Evolutionary conservation across 805 yeast species (phyloP), one percentile per base, ranked within the genome.

Genomic region (Candida ponderosae): DNA sequence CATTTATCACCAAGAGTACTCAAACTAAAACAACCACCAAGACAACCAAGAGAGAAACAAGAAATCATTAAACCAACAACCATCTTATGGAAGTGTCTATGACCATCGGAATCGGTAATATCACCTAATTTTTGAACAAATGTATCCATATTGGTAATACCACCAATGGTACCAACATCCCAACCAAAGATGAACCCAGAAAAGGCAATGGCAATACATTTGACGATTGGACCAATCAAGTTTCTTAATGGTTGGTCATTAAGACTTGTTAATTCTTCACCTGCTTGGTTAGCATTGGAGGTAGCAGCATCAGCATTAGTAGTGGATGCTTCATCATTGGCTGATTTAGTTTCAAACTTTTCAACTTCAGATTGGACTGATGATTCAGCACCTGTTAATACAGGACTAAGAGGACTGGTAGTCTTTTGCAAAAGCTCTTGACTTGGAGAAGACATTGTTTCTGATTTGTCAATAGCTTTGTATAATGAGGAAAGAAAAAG

Each of bases 131-230:
- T 62, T 16, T 45, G 39, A 36, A 60, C 53, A 57, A 72, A 80
- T 43, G 76, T 76, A n/a, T 65, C 48, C 78, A 79, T 74, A 54
- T 74, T 74, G 35, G 79, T 76, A 50, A 80, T 76, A 46, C 86
- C 86, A 30, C 83, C 77, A 57, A 79, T 74, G 45, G 87, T 79
- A 64, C 87, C 88, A 36, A 85, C 81, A 64, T 80, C 88, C 71
- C 80, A 80, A 42, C 88, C 88, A 51, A 76, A 79, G 31, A 79
- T 77, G 50, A 74, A 78, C 36, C 86, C 87, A 53, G 82, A 81
- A 44, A 79, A 79, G 13, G 84, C 80, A 38, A 76, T 71, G 36
- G 71, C 47, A n/a, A 68, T 14, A 37, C 56, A 51, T 27, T 32
- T 20, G 5, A 40, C 9, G 8, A 40, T 34, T 14, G 40, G 28